Evolutionary conservation across 805 yeast species (phyloP).

Genomic region (Nakazawaea wyomingensis): DNA sequence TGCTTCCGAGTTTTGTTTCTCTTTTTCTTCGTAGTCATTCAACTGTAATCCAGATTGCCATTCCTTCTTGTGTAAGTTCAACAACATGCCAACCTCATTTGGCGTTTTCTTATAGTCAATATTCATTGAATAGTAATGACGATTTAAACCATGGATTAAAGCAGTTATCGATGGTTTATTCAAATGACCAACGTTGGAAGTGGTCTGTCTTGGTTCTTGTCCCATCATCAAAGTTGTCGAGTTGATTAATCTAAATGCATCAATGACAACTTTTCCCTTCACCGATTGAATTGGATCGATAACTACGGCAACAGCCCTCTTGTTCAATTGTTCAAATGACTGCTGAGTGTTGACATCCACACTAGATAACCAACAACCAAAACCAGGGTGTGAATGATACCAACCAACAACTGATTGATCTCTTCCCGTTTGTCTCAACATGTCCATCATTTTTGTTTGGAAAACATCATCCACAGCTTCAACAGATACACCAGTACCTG

Average conservation of each 20-base stretch:
- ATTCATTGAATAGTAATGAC: conserved; percentile 93
- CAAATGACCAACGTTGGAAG: conserved; percentile 90
- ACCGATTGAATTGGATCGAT: conserved; percentile 98
- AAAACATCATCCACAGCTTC: conserved; percentile 99
- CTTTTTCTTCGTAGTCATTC: conserved; percentile 72
- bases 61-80: conserved; percentile 88
- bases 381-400: conserved; percentile 99
- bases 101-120: conserved; percentile 92
- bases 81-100: conserved; percentile 87
- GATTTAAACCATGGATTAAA: conserved; percentile 91
- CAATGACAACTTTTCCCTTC: conserved; percentile 97
- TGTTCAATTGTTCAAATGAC: conserved; percentile 92
- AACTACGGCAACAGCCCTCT: conserved; percentile 96
- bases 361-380: conserved; percentile 98
- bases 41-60: conserved; percentile 92
- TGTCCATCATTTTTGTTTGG: conserved; percentile 99
- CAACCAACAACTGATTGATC: conserved; percentile 99
- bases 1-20: conserved; percentile 66
- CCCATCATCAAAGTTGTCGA: conserved; percentile 88
- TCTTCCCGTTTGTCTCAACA: conserved; percentile 98
- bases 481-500: conserved; percentile 95
- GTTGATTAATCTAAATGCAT: conserved; percentile 93
- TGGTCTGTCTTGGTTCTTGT: conserved; percentile 96
- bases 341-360: conserved; percentile 98
- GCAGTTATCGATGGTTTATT: conserved; percentile 97